Evolutionary conservation across 2,329 filamentous ascomycete species (phyloP).

Genomic region (Westerdykella sp.): DNA sequence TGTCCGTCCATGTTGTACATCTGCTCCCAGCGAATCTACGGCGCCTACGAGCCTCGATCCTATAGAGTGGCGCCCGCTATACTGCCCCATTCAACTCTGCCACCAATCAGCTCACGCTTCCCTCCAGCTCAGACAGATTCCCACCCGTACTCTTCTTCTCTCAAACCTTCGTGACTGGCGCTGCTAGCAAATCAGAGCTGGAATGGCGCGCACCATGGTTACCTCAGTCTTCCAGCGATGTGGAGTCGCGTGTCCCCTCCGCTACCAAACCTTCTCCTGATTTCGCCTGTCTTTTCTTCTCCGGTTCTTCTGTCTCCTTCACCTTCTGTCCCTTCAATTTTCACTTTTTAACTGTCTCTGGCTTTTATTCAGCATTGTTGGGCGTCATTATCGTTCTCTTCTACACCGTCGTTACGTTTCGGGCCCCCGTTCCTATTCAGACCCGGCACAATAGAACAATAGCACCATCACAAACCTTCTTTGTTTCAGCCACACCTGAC

Average conservation of each 20-base stretch:
- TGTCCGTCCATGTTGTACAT: conserved; percentile 28
- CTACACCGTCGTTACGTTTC: conserved; percentile 5
- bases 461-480: conserved; percentile 21
- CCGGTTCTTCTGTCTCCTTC: conserved; percentile 14
- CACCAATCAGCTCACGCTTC: conserved; percentile 30
- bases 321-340: conserved; percentile 2
- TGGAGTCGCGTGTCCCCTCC: conserved; percentile 23
- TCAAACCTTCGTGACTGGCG: conserved; percentile 20
- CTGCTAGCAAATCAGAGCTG: conserved; percentile 22
- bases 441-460: conserved; percentile 18
- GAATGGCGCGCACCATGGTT: conserved; percentile 21
- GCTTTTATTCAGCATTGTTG: conserved; percentile 9
- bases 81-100: conserved; percentile 17
- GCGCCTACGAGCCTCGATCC: conserved; percentile 31
- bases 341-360: conserved; percentile 9
- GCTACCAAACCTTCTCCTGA: conserved; percentile 6
- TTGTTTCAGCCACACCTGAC: conserved; percentile 19
- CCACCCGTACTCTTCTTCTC: conserved; percentile 14
- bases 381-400: conserved; percentile 7
- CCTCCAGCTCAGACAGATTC: conserved; percentile 29
- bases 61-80: conserved; percentile 29
- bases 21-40: conserved; percentile 30
- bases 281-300: conserved; percentile 5
- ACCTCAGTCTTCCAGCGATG: conserved; percentile 16
- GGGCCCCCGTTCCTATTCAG: conserved; percentile 7